Percentiles rank a stretch among this genome's conserved stretches.
phyloP scores from a whole-genome alignment of 75 land plant species.

The Cupressus sempervirens region DNA sequence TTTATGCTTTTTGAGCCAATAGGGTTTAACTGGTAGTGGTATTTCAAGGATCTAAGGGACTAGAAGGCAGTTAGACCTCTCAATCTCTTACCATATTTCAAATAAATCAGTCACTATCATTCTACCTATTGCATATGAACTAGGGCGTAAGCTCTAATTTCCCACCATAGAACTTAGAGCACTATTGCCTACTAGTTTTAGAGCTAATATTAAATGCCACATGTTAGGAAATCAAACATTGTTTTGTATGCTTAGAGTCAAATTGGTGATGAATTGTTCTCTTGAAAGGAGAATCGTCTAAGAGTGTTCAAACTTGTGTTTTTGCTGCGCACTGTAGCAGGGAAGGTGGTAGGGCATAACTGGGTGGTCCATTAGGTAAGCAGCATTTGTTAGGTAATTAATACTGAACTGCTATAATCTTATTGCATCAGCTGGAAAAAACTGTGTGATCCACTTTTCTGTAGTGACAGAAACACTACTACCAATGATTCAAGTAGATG shows the following conservation, averaged over 20 bases:
- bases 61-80: too few species aligned
- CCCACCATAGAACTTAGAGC: background rate
- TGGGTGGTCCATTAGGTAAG: background rate
- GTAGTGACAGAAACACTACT: background rate
- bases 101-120: too few species aligned
- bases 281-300: background rate
- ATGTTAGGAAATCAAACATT: background rate
- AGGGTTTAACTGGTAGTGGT: background rate
- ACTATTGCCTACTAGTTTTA: background rate
- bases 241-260: background rate
- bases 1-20: background rate
- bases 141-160: background rate
- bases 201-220: background rate
- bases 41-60: background rate
- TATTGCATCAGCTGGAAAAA: background rate
- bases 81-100: too few species aligned
- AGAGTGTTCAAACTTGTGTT: background rate
- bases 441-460: background rate
- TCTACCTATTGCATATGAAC: too few species aligned
- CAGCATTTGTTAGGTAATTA: background rate
- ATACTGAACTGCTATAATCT: background rate
- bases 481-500: background rate
- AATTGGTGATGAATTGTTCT: background rate
- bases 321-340: background rate
- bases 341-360: background rate